A percentile compares a stretch with the other conserved stretches of the same genome.
phyloP scores from a whole-genome alignment of 495 filamentous ascomycete genomes.

The Schizothecium vesticola region DNA sequence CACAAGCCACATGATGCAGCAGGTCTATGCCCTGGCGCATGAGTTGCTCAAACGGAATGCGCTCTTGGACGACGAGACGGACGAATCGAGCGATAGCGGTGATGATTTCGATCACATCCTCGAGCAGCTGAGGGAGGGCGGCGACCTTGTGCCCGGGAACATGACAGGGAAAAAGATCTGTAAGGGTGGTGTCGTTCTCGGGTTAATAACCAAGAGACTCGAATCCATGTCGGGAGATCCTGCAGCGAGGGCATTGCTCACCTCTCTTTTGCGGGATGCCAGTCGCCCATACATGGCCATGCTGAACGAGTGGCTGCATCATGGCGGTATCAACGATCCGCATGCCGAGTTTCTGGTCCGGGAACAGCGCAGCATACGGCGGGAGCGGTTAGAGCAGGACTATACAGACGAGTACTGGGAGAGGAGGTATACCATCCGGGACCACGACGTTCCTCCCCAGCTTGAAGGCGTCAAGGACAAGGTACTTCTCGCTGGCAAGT shows the following conservation, averaged over 20 bases:
- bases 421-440: slow-evolving; percentile 88
- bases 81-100: slow-evolving; percentile 76
- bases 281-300: slow-evolving; percentile 95
- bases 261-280: slow-evolving; percentile 75
- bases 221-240: slow-evolving; percentile 91
- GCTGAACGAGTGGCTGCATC: slow-evolving; percentile 98
- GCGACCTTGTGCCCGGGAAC: slow-evolving; percentile 66
- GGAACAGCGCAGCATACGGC: slow-evolving; percentile 89
- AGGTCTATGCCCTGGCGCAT: slow-evolving; percentile 79
- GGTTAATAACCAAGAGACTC: slow-evolving; percentile 75
- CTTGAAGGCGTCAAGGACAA: slow-evolving; percentile 89
- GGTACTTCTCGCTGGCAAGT: slow-evolving; percentile 91
- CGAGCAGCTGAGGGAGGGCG: slow-evolving; percentile 85
- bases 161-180: slow-evolving; percentile 86
- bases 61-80: slow-evolving; percentile 77
- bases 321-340: slow-evolving; percentile 89
- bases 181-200: slow-evolving; percentile 87
- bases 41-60: slow-evolving; percentile 85
- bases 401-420: slow-evolving; percentile 99
- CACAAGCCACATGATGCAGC: slow-evolving; percentile 81
- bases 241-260: slow-evolving; percentile 71
- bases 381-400: slow-evolving; percentile 87
- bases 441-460: slow-evolving; percentile 87
- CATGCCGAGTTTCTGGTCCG: slow-evolving; percentile 92
- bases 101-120: slow-evolving; percentile 64